phyloP scores from a whole-genome alignment of 176 grass and related monocot genomes.

The Triticum turgidum region DNA sequence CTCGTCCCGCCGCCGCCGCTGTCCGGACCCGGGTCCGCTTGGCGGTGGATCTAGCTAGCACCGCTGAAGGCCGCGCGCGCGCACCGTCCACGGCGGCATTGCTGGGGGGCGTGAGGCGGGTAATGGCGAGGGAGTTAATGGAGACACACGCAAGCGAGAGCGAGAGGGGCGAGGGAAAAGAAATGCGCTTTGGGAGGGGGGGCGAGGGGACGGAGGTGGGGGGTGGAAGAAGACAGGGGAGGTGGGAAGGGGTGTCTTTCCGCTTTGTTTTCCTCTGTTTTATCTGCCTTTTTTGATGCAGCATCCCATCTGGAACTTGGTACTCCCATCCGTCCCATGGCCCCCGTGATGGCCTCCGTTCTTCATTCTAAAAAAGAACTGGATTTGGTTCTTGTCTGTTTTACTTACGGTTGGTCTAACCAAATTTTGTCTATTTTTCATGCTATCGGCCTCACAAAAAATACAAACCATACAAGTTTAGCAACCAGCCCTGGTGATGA shows the following conservation, averaged over 20 bases:
- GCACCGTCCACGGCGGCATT: constrained; percentile 48
- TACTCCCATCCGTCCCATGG: not conserved
- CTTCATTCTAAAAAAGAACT: not conserved
- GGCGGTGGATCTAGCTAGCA: constrained; percentile 35
- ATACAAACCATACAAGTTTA: too few relatives aligned
- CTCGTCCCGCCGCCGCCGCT: not conserved
- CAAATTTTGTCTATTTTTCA: too few relatives aligned
- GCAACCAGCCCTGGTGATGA: too few relatives aligned
- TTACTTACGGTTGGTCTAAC: too few relatives aligned
- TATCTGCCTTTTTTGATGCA: not conserved
- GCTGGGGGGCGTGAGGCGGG: not conserved
- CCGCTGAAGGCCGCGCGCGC: constrained; percentile 1
- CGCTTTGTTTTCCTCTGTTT: not conserved
- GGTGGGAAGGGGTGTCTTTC: not conserved
- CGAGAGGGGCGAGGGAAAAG: constrained; percentile 4
- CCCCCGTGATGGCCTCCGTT: not conserved
- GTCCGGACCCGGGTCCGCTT: not conserved
- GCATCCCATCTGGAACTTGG: not conserved
- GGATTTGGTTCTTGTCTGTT: not conserved
- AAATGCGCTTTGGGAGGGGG: constrained; percentile 13
- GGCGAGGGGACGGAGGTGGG: not conserved
- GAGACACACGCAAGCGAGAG: constrained; percentile 24
- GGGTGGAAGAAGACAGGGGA: not conserved
- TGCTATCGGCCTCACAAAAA: too few relatives aligned
- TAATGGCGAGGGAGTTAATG: constrained; percentile 11